phyloP scores from a whole-genome alignment of 352 stramenopile species.

The Pythium phragmitis region DNA sequence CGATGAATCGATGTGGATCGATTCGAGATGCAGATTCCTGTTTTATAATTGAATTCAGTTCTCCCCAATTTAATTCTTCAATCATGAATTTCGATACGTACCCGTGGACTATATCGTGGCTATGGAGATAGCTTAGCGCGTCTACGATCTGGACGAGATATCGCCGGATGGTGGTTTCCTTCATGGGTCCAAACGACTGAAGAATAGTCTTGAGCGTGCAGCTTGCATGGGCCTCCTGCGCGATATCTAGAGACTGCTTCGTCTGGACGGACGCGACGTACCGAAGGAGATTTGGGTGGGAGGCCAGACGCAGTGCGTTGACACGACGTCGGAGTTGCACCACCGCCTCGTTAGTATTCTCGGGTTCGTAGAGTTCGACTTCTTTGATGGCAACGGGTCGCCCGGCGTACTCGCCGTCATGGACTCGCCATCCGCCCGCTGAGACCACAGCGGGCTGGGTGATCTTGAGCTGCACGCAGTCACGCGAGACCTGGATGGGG shows the following conservation, averaged over 20 bases:
- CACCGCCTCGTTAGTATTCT: not conserved
- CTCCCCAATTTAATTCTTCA: too few relatives aligned
- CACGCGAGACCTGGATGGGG: constrained; percentile 27
- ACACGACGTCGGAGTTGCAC: constrained; percentile 31
- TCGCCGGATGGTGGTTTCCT: constrained; percentile 62
- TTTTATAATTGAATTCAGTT: too few relatives aligned
- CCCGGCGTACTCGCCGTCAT: not conserved
- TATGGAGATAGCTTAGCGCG: constrained; percentile 48
- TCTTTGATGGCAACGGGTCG: constrained; percentile 17
- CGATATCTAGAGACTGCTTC: constrained; percentile 35
- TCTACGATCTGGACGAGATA: constrained; percentile 67
- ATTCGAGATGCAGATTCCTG: constrained; percentile 46
- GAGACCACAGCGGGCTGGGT: constrained; percentile 12
- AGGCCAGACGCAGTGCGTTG: constrained; percentile 40
- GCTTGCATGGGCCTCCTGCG: constrained; percentile 36
- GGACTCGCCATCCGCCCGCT: constrained; percentile 2
- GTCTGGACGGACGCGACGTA: constrained; percentile 42
- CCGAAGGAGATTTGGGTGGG: constrained; percentile 42
- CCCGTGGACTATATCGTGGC: constrained; percentile 45
- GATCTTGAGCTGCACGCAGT: constrained; percentile 1
- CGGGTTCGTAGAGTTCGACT: not conserved
- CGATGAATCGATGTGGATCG: constrained; percentile 61
- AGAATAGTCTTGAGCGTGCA: constrained; percentile 63
- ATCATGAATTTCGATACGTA: constrained; percentile 12
- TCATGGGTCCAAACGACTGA: constrained; percentile 70